Conservation (phyloP, 352 stramenopile genomes). For the Lagenidium giganteum region DNA sequence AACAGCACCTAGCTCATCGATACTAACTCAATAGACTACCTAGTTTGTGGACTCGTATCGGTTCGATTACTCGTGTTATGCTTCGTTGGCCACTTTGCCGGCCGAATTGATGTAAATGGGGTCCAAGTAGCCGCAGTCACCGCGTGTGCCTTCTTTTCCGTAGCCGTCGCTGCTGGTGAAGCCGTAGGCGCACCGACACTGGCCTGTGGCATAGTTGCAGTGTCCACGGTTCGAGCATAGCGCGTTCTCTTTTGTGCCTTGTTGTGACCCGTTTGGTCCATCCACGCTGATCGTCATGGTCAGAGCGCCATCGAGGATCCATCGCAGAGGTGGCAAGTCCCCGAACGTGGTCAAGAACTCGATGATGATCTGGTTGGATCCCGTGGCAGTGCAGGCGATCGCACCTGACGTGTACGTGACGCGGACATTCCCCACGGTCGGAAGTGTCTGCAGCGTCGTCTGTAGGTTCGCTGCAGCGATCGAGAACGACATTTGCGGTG, state of each 20-base stretch:
- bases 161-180: slow-evolving; percentile 78
- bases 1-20: too few relatives aligned
- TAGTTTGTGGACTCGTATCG: too few relatives aligned
- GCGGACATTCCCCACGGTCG: slow-evolving; percentile 39
- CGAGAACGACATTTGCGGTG: slow-evolving; percentile 45
- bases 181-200: slow-evolving; percentile 61
- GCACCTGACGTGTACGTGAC: slow-evolving; percentile 41
- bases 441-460: slow-evolving; percentile 26
- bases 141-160: slow-evolving; percentile 76
- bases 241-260: slow-evolving; percentile 61
- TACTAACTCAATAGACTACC: too few relatives aligned
- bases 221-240: slow-evolving; percentile 56
- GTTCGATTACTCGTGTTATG: too few relatives aligned
- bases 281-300: slow-evolving; percentile 44
- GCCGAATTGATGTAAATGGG: slow-evolving; percentile 69
- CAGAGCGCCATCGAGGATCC: slow-evolving; percentile 57
- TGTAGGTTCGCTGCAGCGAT: slow-evolving; percentile 21
- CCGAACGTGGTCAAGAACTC: slow-evolving; percentile 72
- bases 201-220: slow-evolving; percentile 41
- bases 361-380: slow-evolving; percentile 54
- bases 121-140: slow-evolving; percentile 89
- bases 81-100: slow-evolving; percentile 51
- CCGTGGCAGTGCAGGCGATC: slow-evolving; percentile 30
- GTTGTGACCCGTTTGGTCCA: slow-evolving; percentile 30
- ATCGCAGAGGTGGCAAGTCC: slow-evolving; percentile 50